Evolutionary conservation across 2,329 filamentous ascomycete species (phyloP).

Genomic region (Dichotomopilus funicola): DNA sequence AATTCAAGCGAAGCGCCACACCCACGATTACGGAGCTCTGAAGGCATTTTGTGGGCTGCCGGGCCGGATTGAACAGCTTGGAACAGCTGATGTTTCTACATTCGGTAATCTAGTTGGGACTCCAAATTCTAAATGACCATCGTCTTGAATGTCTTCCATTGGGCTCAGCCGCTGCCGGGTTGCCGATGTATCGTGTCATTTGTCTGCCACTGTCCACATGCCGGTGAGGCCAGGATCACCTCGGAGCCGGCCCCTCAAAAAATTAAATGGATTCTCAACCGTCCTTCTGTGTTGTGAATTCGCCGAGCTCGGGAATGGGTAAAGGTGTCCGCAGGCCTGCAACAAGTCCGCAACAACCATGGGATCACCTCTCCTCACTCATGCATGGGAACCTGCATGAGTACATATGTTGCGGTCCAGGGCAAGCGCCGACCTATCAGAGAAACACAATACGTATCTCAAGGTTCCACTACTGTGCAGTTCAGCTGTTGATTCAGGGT

Average conservation of each 20-base stretch:
- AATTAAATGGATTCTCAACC: not conserved
- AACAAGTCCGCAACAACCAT: too few species aligned
- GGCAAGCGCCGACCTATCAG: not conserved
- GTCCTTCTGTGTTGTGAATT: not conserved
- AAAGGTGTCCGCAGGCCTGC: too few species aligned
- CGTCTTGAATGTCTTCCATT: not conserved
- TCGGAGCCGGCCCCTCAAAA: not conserved
- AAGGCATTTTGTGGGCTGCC: not conserved
- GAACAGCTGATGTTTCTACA: not conserved
- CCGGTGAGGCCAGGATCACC: not conserved
- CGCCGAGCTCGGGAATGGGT: not conserved
- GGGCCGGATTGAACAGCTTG: not conserved
- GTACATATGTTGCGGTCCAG: too few species aligned
- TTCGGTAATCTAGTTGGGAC: not conserved
- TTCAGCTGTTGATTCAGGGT: not conserved
- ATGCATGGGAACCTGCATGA: too few species aligned
- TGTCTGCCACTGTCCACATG: not conserved
- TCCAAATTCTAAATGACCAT: not conserved
- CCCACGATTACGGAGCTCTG: not conserved
- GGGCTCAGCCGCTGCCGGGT: not conserved
- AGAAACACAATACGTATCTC: not conserved
- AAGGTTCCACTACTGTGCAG: not conserved
- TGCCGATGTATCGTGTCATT: not conserved
- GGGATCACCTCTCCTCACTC: too few species aligned
- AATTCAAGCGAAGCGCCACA: not conserved